These are phyloP conservation scores for Lactuca sativa DNA, from an alignment of 129 eudicot species.

Conservation along the genomic window DNA sequence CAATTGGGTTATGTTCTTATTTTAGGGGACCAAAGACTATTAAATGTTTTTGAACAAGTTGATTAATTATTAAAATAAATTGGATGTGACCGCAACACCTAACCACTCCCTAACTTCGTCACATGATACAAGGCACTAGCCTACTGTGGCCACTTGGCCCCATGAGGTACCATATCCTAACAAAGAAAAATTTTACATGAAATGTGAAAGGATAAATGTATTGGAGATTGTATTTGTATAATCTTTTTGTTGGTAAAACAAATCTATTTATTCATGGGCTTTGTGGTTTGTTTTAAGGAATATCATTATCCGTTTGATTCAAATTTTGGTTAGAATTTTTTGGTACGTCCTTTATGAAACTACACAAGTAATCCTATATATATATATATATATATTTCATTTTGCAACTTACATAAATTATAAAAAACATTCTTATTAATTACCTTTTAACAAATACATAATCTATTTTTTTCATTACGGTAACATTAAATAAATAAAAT, in stretches of 20 bases:
- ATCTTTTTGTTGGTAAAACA: neutral
- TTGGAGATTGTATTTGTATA: neutral
- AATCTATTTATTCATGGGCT: too few species aligned
- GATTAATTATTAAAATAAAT: too few species aligned
- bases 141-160: neutral
- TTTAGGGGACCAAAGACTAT: neutral
- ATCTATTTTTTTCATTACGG: too few species aligned
- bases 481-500: too few species aligned
- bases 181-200: neutral
- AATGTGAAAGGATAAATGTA: neutral
- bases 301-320: neutral
- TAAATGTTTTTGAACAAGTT: too few species aligned
- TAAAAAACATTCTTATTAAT: too few species aligned
- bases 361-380: neutral
- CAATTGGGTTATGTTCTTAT: neutral
- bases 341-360: neutral
- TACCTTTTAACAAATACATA: too few species aligned
- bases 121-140: neutral
- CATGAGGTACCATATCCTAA: neutral
- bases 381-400: too few species aligned
- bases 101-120: neutral
- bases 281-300: neutral
- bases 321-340: neutral
- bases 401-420: too few species aligned
- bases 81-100: too few species aligned